Evolutionary conservation across 2,329 filamentous ascomycete genomes (phyloP).

Genomic region (Grosmannia serpens): DNA sequence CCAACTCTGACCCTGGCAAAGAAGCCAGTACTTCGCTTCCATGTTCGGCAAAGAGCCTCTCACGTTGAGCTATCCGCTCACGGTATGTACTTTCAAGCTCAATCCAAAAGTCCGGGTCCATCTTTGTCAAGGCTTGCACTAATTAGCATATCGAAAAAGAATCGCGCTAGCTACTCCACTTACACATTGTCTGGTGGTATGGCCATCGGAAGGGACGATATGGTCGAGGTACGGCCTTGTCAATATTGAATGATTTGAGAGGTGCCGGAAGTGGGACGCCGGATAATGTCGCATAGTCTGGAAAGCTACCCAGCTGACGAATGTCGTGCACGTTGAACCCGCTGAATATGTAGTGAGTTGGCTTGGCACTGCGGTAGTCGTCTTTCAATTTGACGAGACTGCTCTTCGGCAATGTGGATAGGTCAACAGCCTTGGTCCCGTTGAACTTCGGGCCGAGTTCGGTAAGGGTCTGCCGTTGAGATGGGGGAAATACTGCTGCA

Average conservation of each 20-base stretch:
- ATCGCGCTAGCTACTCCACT: conserved; percentile 16
- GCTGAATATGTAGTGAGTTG: neutral
- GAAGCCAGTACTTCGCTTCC: conserved; percentile 53
- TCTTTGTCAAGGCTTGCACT: conserved; percentile 55
- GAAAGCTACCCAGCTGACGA: conserved; percentile 55
- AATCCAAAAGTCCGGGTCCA: conserved; percentile 81
- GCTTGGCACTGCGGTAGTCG: neutral
- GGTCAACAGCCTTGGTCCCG: neutral
- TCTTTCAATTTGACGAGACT: neutral
- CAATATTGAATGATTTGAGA: conserved; percentile 49
- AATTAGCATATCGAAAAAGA: neutral
- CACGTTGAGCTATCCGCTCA: conserved; percentile 55
- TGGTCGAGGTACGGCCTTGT: conserved; percentile 57
- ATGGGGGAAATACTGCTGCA: neutral
- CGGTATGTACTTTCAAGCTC: conserved; percentile 69
- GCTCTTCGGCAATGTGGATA: neutral
- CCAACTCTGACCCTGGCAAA: conserved; percentile 65
- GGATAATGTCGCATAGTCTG: conserved; percentile 64
- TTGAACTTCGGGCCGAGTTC: neutral
- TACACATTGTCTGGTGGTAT: conserved; percentile 90
- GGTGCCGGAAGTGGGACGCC: conserved; percentile 60
- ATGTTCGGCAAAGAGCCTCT: conserved; percentile 50
- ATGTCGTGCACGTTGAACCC: conserved; percentile 3
- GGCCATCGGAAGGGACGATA: conserved; percentile 75
- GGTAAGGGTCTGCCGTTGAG: neutral